phyloP scores from a whole-genome alignment of 2,329 filamentous ascomycete genomes.

The Cercospora sesami region DNA sequence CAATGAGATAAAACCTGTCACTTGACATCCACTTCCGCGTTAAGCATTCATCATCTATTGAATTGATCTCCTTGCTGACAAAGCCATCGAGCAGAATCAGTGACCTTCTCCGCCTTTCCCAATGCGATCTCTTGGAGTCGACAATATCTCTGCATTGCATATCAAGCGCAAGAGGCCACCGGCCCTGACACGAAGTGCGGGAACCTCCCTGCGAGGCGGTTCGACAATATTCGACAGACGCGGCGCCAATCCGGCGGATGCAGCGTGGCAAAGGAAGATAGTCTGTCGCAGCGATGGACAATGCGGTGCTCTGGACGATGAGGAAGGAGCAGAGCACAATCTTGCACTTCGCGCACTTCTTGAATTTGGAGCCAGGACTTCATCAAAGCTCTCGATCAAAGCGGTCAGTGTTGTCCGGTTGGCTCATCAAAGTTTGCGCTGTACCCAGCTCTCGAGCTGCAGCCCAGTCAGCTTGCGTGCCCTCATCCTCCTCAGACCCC shows the following conservation, averaged over 20 bases:
- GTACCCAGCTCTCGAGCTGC: neutral
- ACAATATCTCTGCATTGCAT: neutral
- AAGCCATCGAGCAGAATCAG: neutral
- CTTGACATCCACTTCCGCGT: neutral
- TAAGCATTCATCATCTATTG: neutral
- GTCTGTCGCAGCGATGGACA: neutral
- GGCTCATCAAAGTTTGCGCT: neutral
- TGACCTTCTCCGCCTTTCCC: neutral
- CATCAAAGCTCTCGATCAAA: neutral
- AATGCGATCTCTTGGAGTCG: neutral
- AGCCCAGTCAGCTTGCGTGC: neutral
- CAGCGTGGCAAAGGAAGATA: neutral
- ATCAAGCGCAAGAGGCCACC: neutral
- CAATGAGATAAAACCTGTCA: neutral
- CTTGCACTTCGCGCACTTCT: neutral
- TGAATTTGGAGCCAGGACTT: neutral
- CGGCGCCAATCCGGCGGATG: neutral
- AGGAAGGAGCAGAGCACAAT: neutral
- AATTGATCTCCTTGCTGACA: neutral
- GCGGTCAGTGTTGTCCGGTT: neutral
- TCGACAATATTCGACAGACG: neutral
- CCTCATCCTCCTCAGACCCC: neutral
- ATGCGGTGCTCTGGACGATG: neutral
- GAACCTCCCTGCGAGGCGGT: neutral
- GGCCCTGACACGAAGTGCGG: neutral